phyloP scores from a whole-genome alignment of 2,329 filamentous ascomycete genomes.

The Fusarium pseudograminearum region DNA sequence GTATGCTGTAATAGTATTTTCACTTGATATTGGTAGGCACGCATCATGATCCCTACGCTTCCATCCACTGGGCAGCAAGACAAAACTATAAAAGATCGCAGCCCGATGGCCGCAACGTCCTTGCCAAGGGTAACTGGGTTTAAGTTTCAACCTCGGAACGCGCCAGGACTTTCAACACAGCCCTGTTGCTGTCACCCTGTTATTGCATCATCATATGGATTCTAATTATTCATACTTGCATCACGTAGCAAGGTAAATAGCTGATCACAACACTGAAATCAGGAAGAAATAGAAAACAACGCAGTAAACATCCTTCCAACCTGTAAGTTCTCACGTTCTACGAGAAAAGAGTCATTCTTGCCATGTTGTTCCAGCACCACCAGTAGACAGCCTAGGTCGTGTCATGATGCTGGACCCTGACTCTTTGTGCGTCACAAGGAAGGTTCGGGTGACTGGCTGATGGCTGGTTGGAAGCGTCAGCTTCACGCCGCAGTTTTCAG shows the following conservation, averaged over 20 bases:
- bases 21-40: background rate
- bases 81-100: no score
- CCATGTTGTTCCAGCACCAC: background rate
- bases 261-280: background rate
- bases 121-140: no score
- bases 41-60: background rate
- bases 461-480: background rate
- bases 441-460: slow-evolving; percentile 37
- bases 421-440: slow-evolving; percentile 33
- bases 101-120: no score
- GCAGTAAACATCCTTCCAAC: background rate
- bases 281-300: background rate
- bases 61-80: no score
- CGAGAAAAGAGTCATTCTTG: background rate
- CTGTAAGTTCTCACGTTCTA: background rate
- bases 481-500: slow-evolving; percentile 9
- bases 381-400: background rate
- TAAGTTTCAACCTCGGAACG: no score
- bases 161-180: no score
- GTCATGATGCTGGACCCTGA: background rate
- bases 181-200: no score
- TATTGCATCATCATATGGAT: background rate
- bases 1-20: background rate
- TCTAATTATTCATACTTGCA: background rate
- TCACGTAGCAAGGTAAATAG: background rate